Evolutionary conservation across 139 green algal genomes (phyloP).

Genomic region (Medakamo hakoo): DNA sequence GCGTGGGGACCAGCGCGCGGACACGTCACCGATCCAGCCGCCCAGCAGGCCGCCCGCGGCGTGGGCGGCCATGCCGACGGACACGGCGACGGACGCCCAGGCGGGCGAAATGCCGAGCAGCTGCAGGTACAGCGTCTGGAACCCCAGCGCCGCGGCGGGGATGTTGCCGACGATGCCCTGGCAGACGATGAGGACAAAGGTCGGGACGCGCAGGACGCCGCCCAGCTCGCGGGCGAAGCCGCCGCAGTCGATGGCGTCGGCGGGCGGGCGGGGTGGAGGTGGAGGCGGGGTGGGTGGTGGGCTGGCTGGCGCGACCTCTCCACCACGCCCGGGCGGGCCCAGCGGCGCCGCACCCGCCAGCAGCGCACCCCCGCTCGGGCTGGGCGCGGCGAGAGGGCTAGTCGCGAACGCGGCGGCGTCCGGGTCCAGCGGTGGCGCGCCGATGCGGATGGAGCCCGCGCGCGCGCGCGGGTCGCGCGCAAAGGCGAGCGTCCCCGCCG

Average conservation of each 20-base stretch:
- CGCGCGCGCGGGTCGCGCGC: neutral
- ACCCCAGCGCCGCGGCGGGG: conserved; percentile 27
- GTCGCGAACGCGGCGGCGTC: too few species aligned
- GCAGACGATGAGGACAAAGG: conserved; percentile 13
- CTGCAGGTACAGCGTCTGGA: conserved; percentile 34
- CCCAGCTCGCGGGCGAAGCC: neutral
- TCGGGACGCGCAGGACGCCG: conserved; percentile 4
- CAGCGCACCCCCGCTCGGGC: too few species aligned
- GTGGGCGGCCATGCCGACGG: conserved; percentile 15
- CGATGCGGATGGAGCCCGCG: neutral
- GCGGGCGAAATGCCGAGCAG: conserved; percentile 27
- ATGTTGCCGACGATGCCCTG: conserved; percentile 27
- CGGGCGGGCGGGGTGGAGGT: neutral
- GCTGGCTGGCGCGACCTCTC: too few species aligned
- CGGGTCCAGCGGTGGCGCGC: too few species aligned
- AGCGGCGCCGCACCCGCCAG: too few species aligned
- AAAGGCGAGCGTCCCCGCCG: neutral
- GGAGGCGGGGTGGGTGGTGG: too few species aligned
- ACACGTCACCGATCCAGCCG: conserved; percentile 23
- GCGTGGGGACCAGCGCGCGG: conserved; percentile 20
- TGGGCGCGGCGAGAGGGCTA: too few species aligned
- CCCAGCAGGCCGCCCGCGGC: conserved; percentile 11
- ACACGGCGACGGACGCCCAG: conserved; percentile 9
- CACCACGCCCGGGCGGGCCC: too few species aligned
- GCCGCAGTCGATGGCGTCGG: neutral